Evolutionary conservation across 768 basidiomycete species (phyloP).

Genomic region (Cyathus striatus): DNA sequence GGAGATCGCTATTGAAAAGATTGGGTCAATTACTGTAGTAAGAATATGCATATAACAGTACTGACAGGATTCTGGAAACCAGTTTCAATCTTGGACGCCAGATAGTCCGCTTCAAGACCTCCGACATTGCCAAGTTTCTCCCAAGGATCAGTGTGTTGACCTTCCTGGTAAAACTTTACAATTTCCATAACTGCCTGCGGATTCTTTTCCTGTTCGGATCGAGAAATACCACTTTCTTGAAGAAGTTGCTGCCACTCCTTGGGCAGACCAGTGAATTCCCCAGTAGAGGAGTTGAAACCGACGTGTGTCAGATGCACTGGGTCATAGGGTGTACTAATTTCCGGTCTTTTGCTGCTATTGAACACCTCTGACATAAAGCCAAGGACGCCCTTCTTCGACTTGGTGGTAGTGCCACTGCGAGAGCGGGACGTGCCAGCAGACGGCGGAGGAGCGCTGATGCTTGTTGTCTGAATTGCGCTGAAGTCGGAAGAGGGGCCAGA

Average conservation of each 20-base stretch:
- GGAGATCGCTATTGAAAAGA: constrained; percentile 34
- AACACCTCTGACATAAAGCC: constrained; percentile 69
- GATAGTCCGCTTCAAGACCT: constrained; percentile 13
- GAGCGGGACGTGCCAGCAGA: constrained; percentile 25
- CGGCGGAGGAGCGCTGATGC: constrained; percentile 12
- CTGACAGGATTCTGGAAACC: constrained; percentile 54
- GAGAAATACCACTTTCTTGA: constrained; percentile 93
- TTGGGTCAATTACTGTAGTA: constrained; percentile 5
- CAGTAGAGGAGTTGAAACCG: constrained; percentile 97
- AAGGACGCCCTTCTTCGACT: constrained; percentile 65
- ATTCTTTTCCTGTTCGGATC: constrained; percentile 93
- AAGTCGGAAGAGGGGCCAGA: constrained; percentile 25
- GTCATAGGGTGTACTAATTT: constrained; percentile 98
- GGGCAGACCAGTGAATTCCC: constrained; percentile 95
- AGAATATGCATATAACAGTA: constrained; percentile 15
- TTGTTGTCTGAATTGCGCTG: constrained; percentile 6
- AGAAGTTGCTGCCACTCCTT: constrained; percentile 99
- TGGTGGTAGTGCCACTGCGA: constrained; percentile 43
- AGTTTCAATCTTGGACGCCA: constrained; percentile 33
- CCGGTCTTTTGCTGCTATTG: constrained; percentile 69
- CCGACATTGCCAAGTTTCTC: constrained; percentile 74
- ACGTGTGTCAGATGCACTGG: constrained; percentile 99
- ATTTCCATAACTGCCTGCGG: constrained; percentile 98
- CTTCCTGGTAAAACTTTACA: constrained; percentile 97
- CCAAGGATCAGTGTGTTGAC: constrained; percentile 76